These are phyloP conservation scores for Saturnispora sekii DNA, from an alignment of 805 yeast species.

Conservation along the genomic window DNA sequence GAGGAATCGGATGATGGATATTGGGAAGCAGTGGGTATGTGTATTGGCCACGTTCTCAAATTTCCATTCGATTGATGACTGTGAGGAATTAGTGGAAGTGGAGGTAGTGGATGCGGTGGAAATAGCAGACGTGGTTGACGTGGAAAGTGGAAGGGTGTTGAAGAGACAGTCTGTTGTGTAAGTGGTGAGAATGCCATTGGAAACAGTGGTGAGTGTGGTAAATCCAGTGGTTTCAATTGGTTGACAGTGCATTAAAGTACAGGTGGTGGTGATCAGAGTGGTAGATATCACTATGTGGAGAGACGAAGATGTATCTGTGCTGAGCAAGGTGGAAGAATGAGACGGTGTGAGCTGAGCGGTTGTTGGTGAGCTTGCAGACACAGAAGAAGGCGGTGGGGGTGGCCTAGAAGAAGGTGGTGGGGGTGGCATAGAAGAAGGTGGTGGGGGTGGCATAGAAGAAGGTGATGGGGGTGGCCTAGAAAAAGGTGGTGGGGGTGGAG, in stretches of 20 bases:
- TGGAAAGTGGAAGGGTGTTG: constrained; percentile 22
- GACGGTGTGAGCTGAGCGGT: constrained; percentile 1
- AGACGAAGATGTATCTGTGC: not conserved
- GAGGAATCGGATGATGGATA: no score
- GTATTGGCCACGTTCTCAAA: no score
- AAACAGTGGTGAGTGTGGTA: not conserved
- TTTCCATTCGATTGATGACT: no score
- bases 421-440: no score
- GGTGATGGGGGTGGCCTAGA: no score
- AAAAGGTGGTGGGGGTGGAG: no score
- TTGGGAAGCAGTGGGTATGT: no score
- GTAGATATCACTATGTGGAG: not conserved
- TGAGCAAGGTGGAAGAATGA: not conserved
- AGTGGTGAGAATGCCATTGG: constrained; percentile 2
- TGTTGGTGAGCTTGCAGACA: no score
- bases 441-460: no score
- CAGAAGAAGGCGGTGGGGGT: no score
- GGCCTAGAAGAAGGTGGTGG: no score
- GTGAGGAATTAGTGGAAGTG: constrained; percentile 5
- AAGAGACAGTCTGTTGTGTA: constrained; percentile 7
- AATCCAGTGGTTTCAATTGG: not conserved
- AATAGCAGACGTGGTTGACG: constrained; percentile 8
- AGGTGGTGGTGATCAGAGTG: not conserved
- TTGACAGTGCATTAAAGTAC: not conserved
- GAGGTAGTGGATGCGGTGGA: not conserved